Evolutionary conservation across 23 red algal species (phyloP).

Genomic region (Chondrus crispus): DNA sequence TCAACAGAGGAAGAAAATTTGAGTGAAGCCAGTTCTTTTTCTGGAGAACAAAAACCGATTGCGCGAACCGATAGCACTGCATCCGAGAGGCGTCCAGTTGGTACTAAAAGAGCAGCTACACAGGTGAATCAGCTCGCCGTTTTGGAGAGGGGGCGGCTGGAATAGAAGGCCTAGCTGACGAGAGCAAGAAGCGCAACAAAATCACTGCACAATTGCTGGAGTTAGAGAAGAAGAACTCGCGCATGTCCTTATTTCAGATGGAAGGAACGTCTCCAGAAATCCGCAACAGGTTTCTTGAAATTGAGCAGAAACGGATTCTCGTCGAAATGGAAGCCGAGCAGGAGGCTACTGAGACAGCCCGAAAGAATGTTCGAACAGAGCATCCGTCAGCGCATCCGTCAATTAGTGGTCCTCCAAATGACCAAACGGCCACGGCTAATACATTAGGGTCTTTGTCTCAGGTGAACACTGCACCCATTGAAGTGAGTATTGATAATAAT

Average conservation of each 20-base stretch:
- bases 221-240: neutral
- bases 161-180: neutral
- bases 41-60: neutral
- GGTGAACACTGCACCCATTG: no score
- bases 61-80: neutral
- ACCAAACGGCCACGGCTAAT: no score
- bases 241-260: neutral
- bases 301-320: neutral
- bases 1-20: neutral
- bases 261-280: neutral
- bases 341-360: neutral
- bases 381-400: no score
- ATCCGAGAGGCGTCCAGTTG: neutral
- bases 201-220: neutral
- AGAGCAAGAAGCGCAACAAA: neutral
- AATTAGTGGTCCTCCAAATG: no score
- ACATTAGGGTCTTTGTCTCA: no score
- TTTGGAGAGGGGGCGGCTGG: neutral
- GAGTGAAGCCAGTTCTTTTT: neutral
- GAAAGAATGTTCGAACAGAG: neutral
- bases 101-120: neutral
- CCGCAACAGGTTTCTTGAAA: neutral
- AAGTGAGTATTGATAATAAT: no score
- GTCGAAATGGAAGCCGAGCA: neutral
- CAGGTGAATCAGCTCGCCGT: neutral